A percentile compares a stretch with the other conserved stretches of the same genome.
These are phyloP conservation scores for Nepenthes mirabilis DNA, from an alignment of 148 eudicot genomes.

Conservation along the genomic window DNA sequence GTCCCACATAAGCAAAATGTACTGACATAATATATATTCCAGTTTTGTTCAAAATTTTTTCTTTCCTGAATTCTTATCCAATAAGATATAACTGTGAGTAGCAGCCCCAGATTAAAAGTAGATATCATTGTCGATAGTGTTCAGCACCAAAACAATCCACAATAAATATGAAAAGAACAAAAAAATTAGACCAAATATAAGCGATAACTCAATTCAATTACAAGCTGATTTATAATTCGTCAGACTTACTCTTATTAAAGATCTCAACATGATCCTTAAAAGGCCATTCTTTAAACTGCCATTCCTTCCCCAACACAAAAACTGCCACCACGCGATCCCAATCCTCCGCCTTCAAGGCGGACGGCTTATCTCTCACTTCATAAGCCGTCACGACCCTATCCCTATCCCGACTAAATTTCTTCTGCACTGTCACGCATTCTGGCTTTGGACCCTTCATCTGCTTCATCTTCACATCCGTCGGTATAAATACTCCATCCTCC, in stretches of 20 bases:
- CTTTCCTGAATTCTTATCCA: no score
- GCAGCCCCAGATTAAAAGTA: no score
- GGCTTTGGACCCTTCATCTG: constrained; percentile 83
- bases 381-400: constrained; percentile 74
- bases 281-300: constrained; percentile 98
- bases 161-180: no score
- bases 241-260: constrained; percentile 55
- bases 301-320: constrained; percentile 87
- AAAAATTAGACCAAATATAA: no score
- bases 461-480: constrained; percentile 80
- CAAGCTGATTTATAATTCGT: not conserved
- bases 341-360: constrained; percentile 67
- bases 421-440: constrained; percentile 89
- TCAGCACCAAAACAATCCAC: no score
- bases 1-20: not conserved
- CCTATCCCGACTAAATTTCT: constrained; percentile 87
- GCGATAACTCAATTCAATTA: no score
- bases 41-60: no score
- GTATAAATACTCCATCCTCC: constrained; percentile 85
- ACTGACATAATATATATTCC: not conserved
- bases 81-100: no score
- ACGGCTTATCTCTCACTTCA: constrained; percentile 95
- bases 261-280: constrained; percentile 88
- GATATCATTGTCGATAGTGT: no score
- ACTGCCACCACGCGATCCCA: constrained; percentile 98